A percentile compares a stretch with the other conserved stretches of the same genome.
Evolutionary conservation across 2,329 filamentous ascomycete genomes (phyloP).

Genomic region (Colletotrichum australisinense): DNA sequence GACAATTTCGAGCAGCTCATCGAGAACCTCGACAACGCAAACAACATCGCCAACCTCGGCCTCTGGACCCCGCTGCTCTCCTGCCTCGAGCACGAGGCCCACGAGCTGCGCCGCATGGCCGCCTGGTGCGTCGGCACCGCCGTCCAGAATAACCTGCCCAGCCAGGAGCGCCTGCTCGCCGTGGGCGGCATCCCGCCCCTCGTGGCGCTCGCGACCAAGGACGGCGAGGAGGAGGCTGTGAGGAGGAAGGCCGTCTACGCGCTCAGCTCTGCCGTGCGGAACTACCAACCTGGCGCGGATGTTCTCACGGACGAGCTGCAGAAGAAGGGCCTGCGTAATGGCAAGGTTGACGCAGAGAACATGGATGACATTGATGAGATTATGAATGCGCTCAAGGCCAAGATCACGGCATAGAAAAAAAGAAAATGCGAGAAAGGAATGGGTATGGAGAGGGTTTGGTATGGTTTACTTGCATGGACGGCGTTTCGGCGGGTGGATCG

Average conservation of each 20-base stretch:
- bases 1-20: constrained; percentile 96
- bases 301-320: constrained; percentile 71
- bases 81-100: constrained; percentile 74
- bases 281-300: constrained; percentile 88
- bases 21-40: constrained; percentile 95
- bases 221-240: constrained; percentile 71
- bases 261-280: constrained; percentile 85
- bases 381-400: constrained; percentile 71
- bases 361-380: constrained; percentile 88
- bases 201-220: constrained; percentile 70
- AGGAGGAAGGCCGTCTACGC: constrained; percentile 91
- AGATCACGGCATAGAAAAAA: constrained; percentile 41
- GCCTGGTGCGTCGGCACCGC: constrained; percentile 96
- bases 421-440: constrained; percentile 7
- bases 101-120: constrained; percentile 83
- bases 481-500: constrained; percentile 47
- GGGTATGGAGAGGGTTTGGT: neutral
- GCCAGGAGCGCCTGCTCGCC: constrained; percentile 77
- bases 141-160: constrained; percentile 93
- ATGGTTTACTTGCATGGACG: constrained; percentile 45
- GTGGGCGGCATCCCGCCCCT: constrained; percentile 78
- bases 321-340: constrained; percentile 65
- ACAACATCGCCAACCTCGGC: constrained; percentile 83
- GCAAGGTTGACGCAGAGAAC: constrained; percentile 80
- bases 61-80: constrained; percentile 86